Percentiles rank a stretch among this genome's conserved stretches.
Conservation (phyloP, 2,329 filamentous ascomycete genomes). For the Arthrobotrys musiformis region DNA sequence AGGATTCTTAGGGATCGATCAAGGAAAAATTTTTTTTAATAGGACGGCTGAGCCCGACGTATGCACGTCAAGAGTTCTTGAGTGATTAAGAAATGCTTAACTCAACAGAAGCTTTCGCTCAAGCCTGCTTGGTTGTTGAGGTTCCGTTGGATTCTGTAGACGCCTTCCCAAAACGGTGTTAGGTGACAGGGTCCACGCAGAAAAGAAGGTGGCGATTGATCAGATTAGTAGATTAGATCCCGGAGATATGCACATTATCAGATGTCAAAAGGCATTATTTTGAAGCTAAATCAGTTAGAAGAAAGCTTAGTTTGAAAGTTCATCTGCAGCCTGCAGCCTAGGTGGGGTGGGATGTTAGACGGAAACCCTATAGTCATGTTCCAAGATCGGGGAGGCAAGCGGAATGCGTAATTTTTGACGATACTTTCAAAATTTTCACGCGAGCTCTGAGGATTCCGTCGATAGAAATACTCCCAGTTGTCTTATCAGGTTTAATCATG, state of each 20-base stretch:
- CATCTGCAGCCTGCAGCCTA: constrained; percentile 28
- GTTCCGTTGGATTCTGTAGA: constrained; percentile 5
- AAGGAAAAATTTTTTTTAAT: background rate
- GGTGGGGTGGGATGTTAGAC: background rate
- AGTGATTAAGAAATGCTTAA: constrained; percentile 27
- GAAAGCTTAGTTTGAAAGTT: background rate
- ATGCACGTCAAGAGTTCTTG: constrained; percentile 15
- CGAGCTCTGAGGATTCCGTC: background rate
- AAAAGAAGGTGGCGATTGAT: constrained; percentile 17
- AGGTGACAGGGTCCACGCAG: constrained; percentile 1
- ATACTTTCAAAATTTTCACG: background rate
- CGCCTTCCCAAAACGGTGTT: constrained; percentile 19
- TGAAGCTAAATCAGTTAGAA: background rate
- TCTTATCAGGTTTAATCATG: constrained; percentile 32
- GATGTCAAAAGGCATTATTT: constrained; percentile 15
- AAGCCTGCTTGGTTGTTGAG: constrained; percentile 30
- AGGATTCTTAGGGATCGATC: too few species aligned
- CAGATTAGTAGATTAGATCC: constrained; percentile 31
- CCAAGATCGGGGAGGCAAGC: constrained; percentile 15
- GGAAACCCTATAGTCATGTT: constrained; percentile 1
- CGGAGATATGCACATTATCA: constrained; percentile 17
- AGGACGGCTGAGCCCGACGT: constrained; percentile 11
- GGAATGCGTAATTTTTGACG: background rate
- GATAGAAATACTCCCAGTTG: background rate
- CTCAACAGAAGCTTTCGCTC: constrained; percentile 40